Evolutionary conservation across 306 rosid genomes (phyloP).

Genomic region (Quercus parvula): DNA sequence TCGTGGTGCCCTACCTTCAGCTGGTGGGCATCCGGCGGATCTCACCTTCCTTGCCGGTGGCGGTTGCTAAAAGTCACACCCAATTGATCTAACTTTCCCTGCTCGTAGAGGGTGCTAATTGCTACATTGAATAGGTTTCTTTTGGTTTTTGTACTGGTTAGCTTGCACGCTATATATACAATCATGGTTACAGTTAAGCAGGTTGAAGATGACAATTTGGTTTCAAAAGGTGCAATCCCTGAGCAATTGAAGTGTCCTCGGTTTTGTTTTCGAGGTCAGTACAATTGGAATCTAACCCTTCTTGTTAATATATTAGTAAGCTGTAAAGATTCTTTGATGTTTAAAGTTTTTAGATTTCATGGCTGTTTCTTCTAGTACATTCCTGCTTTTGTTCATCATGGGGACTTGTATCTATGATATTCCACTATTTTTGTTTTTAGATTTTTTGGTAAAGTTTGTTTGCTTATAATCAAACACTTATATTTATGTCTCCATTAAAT

Average conservation of each 20-base stretch:
- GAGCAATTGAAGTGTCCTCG: background rate
- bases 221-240: background rate
- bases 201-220: conserved; percentile 6
- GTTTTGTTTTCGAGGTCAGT: background rate
- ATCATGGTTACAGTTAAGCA: conserved; percentile 23
- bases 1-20: conserved; percentile 46
- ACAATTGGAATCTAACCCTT: background rate
- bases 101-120: background rate
- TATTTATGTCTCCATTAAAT: background rate
- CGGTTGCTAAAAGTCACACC: conserved; percentile 14
- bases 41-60: conserved; percentile 49
- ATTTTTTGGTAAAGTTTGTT: background rate
- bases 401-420: no score
- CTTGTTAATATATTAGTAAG: background rate
- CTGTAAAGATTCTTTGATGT: background rate
- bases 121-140: background rate
- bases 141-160: background rate
- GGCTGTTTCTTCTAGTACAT: background rate
- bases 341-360: background rate
- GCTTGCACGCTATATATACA: background rate
- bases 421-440: no score
- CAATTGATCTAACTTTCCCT: background rate
- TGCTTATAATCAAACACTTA: background rate
- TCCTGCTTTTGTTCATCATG: background rate
- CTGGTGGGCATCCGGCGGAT: conserved; percentile 48